Percentiles rank a stretch among this genome's conserved stretches.
Evolutionary conservation across 2,329 filamentous ascomycete genomes (phyloP).

Genomic region (Waltergamsia citrina): DNA sequence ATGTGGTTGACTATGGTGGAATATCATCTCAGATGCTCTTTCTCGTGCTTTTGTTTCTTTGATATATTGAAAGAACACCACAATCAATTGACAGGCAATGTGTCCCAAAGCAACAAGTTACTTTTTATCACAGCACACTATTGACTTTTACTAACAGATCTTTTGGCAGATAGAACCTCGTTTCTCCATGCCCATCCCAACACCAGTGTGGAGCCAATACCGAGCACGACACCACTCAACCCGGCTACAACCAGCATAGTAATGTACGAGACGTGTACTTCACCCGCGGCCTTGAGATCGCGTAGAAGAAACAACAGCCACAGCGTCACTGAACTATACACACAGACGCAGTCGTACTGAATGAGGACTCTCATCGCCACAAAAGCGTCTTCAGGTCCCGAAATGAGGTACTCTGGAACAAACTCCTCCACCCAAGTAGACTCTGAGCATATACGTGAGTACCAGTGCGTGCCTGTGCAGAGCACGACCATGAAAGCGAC

Average conservation of each 20-base stretch:
- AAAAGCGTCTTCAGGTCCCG: slow-evolving; percentile 7
- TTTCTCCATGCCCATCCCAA: slow-evolving; percentile 2
- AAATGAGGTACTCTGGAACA: slow-evolving; percentile 12
- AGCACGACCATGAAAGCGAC: slow-evolving; percentile 3
- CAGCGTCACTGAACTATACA: slow-evolving; percentile 8
- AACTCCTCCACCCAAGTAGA: slow-evolving; percentile 9
- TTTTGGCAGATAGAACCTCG: neutral
- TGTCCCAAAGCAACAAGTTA: too few species aligned
- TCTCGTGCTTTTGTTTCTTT: too few species aligned
- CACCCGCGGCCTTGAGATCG: slow-evolving; percentile 10
- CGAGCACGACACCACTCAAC: neutral
- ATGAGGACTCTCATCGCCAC: slow-evolving; percentile 11
- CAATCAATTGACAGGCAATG: too few species aligned
- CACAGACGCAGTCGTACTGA: slow-evolving; percentile 17
- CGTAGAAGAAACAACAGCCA: slow-evolving; percentile 14
- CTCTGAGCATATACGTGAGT: slow-evolving; percentile 4
- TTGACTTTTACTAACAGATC: too few species aligned
- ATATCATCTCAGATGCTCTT: too few species aligned
- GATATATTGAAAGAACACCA: too few species aligned
- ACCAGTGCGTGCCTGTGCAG: slow-evolving; percentile 11
- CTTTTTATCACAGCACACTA: too few species aligned
- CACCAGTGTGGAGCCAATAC: neutral
- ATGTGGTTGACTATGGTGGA: too few species aligned
- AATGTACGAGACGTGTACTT: neutral
- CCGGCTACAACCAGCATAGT: neutral